These are phyloP conservation scores for Vanderwaltozyma tropicalis DNA, from an alignment of 805 yeast genomes.

Conservation along the genomic window DNA sequence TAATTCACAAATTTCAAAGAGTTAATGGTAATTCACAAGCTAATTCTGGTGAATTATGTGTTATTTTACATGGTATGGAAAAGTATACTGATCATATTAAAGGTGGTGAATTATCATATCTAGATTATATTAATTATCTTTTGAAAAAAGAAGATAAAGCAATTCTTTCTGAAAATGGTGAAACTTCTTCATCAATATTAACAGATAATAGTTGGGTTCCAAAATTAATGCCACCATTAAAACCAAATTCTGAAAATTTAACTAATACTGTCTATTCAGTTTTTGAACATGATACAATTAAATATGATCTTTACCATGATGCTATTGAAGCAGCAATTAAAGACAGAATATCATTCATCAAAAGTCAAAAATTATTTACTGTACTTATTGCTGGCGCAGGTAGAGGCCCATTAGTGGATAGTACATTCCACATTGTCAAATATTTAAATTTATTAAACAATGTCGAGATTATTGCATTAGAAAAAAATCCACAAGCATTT, in stretches of 20 bases:
- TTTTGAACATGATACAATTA: conserved; percentile 61
- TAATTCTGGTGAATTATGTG: conserved; percentile 21
- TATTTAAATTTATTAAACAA: conserved; percentile 18
- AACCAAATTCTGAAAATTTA: conserved; percentile 55
- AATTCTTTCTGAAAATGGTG: neutral
- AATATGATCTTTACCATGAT: conserved; percentile 56
- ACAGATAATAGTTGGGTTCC: conserved; percentile 8
- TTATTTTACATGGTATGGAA: conserved; percentile 47
- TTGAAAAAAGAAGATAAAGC: conserved; percentile 26
- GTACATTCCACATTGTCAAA: conserved; percentile 35
- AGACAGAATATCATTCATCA: conserved; percentile 20
- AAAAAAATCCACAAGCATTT: conserved; percentile 58
- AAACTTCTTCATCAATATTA: neutral
- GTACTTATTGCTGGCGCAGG: conserved; percentile 80
- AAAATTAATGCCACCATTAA: conserved; percentile 45
- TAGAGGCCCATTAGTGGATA: conserved; percentile 67
- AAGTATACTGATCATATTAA: conserved; percentile 27
- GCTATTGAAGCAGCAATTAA: conserved; percentile 51
- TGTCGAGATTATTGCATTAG: conserved; percentile 47
- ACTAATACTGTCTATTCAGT: conserved; percentile 50
- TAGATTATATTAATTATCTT: conserved; percentile 36
- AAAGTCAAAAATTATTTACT: conserved; percentile 16
- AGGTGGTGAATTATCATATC: conserved; percentile 32
- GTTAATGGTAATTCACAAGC: conserved; percentile 31
- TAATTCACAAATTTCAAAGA: conserved; percentile 33